Evolutionary conservation across 2,329 filamentous ascomycete genomes (phyloP).

Genomic region (Colletotrichum tofieldiae): DNA sequence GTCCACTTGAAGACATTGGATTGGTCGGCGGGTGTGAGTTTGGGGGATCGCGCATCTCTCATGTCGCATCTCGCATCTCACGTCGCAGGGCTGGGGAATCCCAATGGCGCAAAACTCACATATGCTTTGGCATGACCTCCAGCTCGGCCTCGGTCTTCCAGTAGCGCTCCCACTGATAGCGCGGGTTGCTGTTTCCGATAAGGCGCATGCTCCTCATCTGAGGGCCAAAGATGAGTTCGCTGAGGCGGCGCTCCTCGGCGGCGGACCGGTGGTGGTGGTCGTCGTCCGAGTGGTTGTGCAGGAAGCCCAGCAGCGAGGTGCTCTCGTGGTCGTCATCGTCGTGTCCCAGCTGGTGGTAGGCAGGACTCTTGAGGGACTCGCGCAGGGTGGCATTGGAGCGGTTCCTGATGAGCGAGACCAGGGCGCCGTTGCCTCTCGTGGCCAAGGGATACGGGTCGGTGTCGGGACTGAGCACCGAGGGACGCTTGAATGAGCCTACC

Average conservation of each 20-base stretch:
- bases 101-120: constrained; percentile 61
- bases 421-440: constrained; percentile 51
- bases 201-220: constrained; percentile 87
- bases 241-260: constrained; percentile 72
- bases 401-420: constrained; percentile 63
- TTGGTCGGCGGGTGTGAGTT: background rate
- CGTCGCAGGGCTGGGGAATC: background rate
- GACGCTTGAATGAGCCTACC: constrained; percentile 44
- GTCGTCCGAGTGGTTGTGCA: constrained; percentile 50
- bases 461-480: constrained; percentile 52
- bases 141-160: constrained; percentile 87
- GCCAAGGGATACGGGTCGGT: constrained; percentile 71
- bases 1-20: background rate
- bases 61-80: background rate
- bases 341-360: constrained; percentile 44
- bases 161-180: constrained; percentile 89
- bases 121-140: constrained; percentile 77
- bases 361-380: constrained; percentile 41
- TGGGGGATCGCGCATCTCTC: background rate
- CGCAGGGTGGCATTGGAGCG: constrained; percentile 52
- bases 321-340: constrained; percentile 47
- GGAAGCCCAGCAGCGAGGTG: constrained; percentile 35
- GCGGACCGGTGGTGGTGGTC: constrained; percentile 63
- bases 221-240: constrained; percentile 74
- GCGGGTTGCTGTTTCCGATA: constrained; percentile 89